Percentiles rank a stretch among this genome's conserved stretches.
Conservation (phyloP, 2,329 filamentous ascomycete genomes). For the Botrytis aclada region DNA sequence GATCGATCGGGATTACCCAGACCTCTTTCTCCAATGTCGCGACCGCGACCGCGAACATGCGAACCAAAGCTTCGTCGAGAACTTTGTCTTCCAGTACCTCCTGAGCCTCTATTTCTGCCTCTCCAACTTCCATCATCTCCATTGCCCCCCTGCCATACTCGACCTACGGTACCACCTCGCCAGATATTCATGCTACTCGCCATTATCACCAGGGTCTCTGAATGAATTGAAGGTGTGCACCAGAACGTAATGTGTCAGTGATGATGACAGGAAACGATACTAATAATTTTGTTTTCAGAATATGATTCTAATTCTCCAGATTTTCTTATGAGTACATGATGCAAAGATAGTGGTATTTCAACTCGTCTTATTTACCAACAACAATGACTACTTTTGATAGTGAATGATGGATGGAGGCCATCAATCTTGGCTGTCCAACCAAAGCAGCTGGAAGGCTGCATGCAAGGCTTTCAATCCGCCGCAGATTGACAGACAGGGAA, state of each 20-base stretch:
- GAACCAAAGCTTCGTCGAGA: not conserved
- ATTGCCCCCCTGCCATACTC: not conserved
- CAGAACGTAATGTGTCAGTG: not conserved
- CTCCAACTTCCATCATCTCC: not conserved
- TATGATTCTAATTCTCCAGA: not conserved
- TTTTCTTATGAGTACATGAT: not conserved
- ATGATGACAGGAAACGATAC: not conserved
- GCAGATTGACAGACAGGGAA: not conserved
- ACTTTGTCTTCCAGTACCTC: not conserved
- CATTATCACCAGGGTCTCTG: not conserved
- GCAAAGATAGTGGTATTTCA: not conserved
- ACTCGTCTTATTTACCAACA: not conserved
- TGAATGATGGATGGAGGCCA: not conserved
- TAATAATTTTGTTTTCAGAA: not conserved
- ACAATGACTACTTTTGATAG: not conserved
- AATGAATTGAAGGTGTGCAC: not conserved
- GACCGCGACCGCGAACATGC: not conserved
- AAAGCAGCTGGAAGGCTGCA: not conserved
- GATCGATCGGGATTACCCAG: not conserved
- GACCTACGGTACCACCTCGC: not conserved
- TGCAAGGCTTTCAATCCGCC: not conserved
- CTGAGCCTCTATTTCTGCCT: not conserved
- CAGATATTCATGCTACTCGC: not conserved
- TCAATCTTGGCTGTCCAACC: not conserved
- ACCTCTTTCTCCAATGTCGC: not conserved